These are phyloP conservation scores for Trichosporon sp. DNA, from an alignment of 1,284 basidiomycete genomes.

Conservation along the genomic window DNA sequence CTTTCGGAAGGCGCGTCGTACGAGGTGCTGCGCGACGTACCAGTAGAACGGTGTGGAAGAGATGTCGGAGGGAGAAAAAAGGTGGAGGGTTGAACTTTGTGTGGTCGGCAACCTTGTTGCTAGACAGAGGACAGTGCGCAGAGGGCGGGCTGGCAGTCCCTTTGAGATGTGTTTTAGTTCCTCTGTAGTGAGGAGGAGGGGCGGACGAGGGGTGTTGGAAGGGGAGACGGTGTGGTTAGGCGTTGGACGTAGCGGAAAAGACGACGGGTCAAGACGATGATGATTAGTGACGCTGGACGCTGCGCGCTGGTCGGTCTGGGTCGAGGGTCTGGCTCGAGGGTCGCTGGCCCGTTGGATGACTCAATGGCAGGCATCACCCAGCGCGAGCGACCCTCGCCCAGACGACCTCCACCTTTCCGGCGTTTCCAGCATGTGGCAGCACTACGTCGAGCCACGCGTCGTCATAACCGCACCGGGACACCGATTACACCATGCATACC, in stretches of 20 bases:
- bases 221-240: not conserved
- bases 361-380: conserved; percentile 3
- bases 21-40: not conserved
- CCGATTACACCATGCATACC: conserved; percentile 3
- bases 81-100: conserved; percentile 12
- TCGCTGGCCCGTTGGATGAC: not conserved
- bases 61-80: conserved; percentile 12
- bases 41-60: conserved; percentile 10
- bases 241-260: not conserved
- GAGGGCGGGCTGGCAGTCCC: conserved; percentile 17
- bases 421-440: conserved; percentile 35
- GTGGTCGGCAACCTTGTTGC: conserved; percentile 13
- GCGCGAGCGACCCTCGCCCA: not conserved
- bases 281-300: conserved; percentile 17
- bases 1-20: not conserved
- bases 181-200: conserved; percentile 14
- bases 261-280: conserved; percentile 8
- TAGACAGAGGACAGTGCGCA: conserved; percentile 13
- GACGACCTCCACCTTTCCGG: conserved; percentile 23
- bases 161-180: conserved; percentile 1
- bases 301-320: not conserved
- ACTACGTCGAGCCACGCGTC: conserved; percentile 33
- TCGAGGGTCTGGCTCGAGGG: not conserved
- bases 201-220: conserved; percentile 6
- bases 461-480: conserved; percentile 19